Percentiles rank a stretch among this genome's conserved stretches.
Conservation (phyloP, 139 green algal genomes). For the Micractinium conductrix region DNA sequence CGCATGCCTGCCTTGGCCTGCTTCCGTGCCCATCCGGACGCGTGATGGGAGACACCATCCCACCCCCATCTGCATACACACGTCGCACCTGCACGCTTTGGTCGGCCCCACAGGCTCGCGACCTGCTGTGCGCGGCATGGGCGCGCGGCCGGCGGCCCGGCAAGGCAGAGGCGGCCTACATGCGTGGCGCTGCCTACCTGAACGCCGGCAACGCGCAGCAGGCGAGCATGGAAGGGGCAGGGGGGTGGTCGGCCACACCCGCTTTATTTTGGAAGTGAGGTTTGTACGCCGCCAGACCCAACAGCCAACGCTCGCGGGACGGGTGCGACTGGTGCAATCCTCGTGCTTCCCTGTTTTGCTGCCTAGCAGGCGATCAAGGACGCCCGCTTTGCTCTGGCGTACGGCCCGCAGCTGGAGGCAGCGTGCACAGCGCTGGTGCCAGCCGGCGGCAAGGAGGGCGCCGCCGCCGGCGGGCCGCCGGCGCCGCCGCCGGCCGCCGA, state of each 20-base stretch:
- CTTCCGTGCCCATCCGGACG: too few species aligned
- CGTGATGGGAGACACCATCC: too few species aligned
- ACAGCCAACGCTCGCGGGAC: too few species aligned
- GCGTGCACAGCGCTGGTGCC: too few species aligned
- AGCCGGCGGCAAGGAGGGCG: background rate
- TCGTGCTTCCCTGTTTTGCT: too few species aligned
- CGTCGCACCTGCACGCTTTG: too few species aligned
- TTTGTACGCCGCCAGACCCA: too few species aligned
- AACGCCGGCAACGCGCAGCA: constrained; percentile 12
- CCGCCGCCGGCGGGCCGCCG: background rate
- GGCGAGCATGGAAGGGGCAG: constrained; percentile 41
- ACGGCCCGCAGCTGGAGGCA: constrained; percentile 30
- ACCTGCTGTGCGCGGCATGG: constrained; percentile 31
- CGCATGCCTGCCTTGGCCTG: too few species aligned
- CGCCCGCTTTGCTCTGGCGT: constrained; percentile 25
- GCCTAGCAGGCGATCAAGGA: constrained; percentile 44
- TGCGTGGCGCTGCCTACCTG: constrained; percentile 42
- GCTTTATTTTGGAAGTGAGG: too few species aligned
- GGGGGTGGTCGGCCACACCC: too few species aligned
- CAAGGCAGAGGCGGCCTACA: constrained; percentile 23
- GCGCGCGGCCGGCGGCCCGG: constrained; percentile 20
- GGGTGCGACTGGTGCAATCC: too few species aligned
- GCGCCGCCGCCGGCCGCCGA: background rate
- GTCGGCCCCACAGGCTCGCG: constrained; percentile 4
- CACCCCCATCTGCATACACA: too few species aligned